Percentiles rank a stretch among this genome's conserved stretches.
Evolutionary conservation across 2,329 filamentous ascomycete species (phyloP).

Genomic region (Fusarium ambrosium): DNA sequence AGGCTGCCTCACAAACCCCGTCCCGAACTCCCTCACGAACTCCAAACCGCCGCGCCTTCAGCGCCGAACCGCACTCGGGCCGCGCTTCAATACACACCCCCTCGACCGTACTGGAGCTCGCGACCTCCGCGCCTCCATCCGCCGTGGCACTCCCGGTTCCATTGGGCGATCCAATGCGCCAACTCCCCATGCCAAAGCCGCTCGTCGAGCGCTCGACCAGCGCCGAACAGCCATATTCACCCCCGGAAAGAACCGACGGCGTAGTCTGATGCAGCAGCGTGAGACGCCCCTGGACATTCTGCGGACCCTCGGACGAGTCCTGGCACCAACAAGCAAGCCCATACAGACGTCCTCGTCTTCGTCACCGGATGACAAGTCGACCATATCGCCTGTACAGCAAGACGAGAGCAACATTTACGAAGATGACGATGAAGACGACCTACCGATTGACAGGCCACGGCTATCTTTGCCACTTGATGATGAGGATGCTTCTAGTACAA

Average conservation of each 20-base stretch:
- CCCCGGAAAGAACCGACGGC: constrained; percentile 69
- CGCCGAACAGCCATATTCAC: constrained; percentile 72
- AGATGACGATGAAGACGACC: constrained; percentile 66
- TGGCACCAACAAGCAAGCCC: constrained; percentile 64
- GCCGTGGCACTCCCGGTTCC: constrained; percentile 61
- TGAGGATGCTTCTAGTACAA: constrained; percentile 66
- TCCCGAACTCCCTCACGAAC: constrained; percentile 44
- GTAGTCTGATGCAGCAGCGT: constrained; percentile 67
- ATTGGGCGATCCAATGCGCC: constrained; percentile 59
- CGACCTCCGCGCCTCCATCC: constrained; percentile 55
- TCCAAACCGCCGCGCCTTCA: constrained; percentile 48
- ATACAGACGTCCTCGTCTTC: constrained; percentile 64
- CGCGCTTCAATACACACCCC: constrained; percentile 58
- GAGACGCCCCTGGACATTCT: constrained; percentile 69
- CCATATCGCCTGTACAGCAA: constrained; percentile 46
- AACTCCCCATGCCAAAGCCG: constrained; percentile 73
- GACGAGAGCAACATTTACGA: constrained; percentile 63
- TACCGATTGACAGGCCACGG: constrained; percentile 64
- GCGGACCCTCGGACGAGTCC: constrained; percentile 65
- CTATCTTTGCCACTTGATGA: constrained; percentile 68
- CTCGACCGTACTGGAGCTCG: constrained; percentile 54
- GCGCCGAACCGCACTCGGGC: constrained; percentile 56
- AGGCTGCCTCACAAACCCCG: constrained; percentile 27
- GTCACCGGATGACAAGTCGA: constrained; percentile 48
- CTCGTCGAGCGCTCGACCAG: constrained; percentile 69